A percentile compares a stretch with the other conserved stretches of the same genome.
Conservation (phyloP, 805 yeast species). For the Torulaspora delbrueckii region DNA sequence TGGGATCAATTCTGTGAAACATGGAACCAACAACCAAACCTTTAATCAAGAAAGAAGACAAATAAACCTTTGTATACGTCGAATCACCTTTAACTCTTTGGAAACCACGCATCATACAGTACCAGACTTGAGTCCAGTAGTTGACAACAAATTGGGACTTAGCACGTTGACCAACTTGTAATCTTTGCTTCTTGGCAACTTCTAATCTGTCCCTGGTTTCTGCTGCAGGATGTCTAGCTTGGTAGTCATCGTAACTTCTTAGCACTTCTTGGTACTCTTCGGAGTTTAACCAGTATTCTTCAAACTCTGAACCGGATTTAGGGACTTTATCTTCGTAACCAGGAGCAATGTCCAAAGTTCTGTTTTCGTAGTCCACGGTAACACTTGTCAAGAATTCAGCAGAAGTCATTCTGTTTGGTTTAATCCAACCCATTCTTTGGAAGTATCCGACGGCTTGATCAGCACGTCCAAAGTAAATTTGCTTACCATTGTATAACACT, state of each 20-base stretch:
- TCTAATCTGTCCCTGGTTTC: slow-evolving; percentile 39
- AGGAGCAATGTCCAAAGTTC: slow-evolving; percentile 40
- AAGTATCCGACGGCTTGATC: slow-evolving; percentile 51
- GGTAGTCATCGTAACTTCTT: slow-evolving; percentile 39
- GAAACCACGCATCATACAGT: slow-evolving; percentile 50
- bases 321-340: slow-evolving; percentile 54
- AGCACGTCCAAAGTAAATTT: slow-evolving; percentile 56
- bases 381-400: slow-evolving; percentile 64
- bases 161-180: slow-evolving; percentile 37
- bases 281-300: slow-evolving; percentile 54
- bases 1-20: slow-evolving; percentile 45
- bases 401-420: slow-evolving; percentile 61
- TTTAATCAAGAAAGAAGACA: slow-evolving; percentile 51
- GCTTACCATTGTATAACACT: slow-evolving; percentile 56
- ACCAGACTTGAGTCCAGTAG: slow-evolving; percentile 46
- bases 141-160: slow-evolving; percentile 42
- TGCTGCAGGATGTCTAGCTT: slow-evolving; percentile 40
- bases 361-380: slow-evolving; percentile 57
- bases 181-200: slow-evolving; percentile 41
- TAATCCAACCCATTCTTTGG: slow-evolving; percentile 55
- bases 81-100: slow-evolving; percentile 53
- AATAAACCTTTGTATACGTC: slow-evolving; percentile 47
- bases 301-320: slow-evolving; percentile 52
- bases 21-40: slow-evolving; percentile 58
- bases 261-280: slow-evolving; percentile 44